Conservation (phyloP, 2,329 filamentous ascomycete genomes). For the Botrytis elliptica region DNA sequence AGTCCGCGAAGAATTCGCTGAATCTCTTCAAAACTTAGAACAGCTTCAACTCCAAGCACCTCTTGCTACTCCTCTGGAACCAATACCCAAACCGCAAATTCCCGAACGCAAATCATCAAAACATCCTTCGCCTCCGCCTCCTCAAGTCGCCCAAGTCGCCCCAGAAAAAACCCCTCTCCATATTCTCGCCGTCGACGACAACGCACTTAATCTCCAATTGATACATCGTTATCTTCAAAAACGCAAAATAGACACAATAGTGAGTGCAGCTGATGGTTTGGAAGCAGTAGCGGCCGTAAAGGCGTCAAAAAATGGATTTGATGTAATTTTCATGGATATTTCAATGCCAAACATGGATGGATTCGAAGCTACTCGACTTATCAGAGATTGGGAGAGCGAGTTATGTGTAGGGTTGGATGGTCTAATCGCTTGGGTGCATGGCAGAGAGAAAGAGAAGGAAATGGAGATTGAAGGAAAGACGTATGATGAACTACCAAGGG, state of each 20-base stretch:
- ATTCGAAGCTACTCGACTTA: constrained; percentile 47
- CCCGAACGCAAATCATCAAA: background rate
- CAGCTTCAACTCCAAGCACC: constrained; percentile 7
- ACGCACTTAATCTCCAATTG: constrained; percentile 42
- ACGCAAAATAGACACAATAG: constrained; percentile 37
- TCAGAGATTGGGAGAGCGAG: constrained; percentile 39
- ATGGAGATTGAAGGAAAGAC: background rate
- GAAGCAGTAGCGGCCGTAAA: constrained; percentile 41
- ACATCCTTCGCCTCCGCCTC: background rate
- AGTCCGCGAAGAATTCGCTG: background rate
- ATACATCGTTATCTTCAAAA: constrained; percentile 36
- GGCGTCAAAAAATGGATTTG: constrained; percentile 38
- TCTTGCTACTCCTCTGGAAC: background rate
- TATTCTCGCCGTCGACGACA: constrained; percentile 42
- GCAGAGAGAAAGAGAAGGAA: background rate
- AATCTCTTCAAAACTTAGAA: background rate
- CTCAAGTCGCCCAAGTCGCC: background rate
- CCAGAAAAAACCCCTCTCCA: constrained; percentile 1
- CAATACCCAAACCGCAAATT: background rate
- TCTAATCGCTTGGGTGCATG: background rate
- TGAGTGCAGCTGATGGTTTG: constrained; percentile 45
- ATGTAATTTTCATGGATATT: constrained; percentile 51
- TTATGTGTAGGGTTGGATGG: background rate
- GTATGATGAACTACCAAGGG: background rate
- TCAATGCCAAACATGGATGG: constrained; percentile 57